Conservation (phyloP, 1,139 yeast genomes). For the Fermentozyma sake region DNA sequence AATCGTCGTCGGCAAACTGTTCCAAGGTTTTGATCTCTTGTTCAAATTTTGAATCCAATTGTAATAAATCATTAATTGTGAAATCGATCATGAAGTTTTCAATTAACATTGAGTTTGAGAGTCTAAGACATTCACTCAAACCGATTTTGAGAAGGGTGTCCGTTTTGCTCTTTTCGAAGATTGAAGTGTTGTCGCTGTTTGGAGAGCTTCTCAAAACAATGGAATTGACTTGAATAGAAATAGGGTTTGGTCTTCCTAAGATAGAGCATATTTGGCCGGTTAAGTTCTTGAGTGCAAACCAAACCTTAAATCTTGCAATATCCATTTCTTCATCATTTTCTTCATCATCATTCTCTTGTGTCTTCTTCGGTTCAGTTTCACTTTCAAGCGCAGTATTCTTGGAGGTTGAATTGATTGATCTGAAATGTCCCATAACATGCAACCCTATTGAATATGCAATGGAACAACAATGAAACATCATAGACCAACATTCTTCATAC, state of each 20-base stretch:
- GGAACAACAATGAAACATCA: constrained; percentile 45
- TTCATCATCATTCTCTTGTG: constrained; percentile 13
- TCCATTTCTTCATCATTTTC: constrained; percentile 28
- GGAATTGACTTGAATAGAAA: constrained; percentile 46
- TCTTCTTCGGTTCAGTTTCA: constrained; percentile 1
- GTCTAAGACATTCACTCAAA: constrained; percentile 44
- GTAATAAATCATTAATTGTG: constrained; percentile 32
- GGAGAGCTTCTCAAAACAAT: constrained; percentile 22
- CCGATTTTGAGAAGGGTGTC: constrained; percentile 39
- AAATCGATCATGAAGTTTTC: constrained; percentile 50
- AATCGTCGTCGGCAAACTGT: constrained; percentile 17
- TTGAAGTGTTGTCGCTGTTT: constrained; percentile 11
- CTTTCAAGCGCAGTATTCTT: constrained; percentile 1
- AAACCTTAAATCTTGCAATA: constrained; percentile 36
- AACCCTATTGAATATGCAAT: constrained; percentile 50
- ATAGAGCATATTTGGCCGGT: constrained; percentile 49
- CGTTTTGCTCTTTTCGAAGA: constrained; percentile 22
- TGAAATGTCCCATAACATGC: constrained; percentile 39
- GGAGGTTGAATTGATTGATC: constrained; percentile 9
- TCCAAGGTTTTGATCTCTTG: constrained; percentile 36
- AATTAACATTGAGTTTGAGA: constrained; percentile 48
- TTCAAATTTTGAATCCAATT: constrained; percentile 37
- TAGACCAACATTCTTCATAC: constrained; percentile 48
- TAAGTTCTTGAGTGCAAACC: constrained; percentile 47
- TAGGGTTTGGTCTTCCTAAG: constrained; percentile 54